Base-by-base conservation (phyloP, 345 rosid genomes). In the Populus euphratica region DNA sequence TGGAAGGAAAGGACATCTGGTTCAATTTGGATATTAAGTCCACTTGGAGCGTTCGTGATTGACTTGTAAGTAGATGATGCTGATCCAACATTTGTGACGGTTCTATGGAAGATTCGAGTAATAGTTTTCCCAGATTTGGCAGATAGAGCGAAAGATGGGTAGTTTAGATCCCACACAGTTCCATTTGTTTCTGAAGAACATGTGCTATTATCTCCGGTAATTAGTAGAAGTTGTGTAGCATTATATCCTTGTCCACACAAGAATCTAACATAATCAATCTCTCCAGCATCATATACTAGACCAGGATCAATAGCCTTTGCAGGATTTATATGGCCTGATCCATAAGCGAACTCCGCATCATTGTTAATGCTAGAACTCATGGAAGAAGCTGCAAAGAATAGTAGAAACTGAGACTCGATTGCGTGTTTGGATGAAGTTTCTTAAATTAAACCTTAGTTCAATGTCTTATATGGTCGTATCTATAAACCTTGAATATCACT, bases 291-390 rank as follows among this genome's bases (percentile, higher is more conserved):
- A 33, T 85, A 86, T 6, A 86, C 74, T 54, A 86, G 66, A 17
- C 91, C 88, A 0, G 87, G 89, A 70, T 77, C 23, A 20, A 77
- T 14, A n/a, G 86, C 87, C 14, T 33, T 59, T 3, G 72, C 8
- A 0, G 91, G 89, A 39, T 80, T 63, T 29, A 83, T 73, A 21
- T 83, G 83, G 23, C 91, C 87, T 0, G 89, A 23, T 1, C 91
- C 85, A 0, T 80, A 85, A 5, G 86, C 86, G 0, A 88, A 85
- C 31, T 85, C 88, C 0, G 70, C 83, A 1, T 85, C 83, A 0
- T 18, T 17, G 8, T 84, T 85, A 8, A 2, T 27, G 17, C 14
- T 7, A 1, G 74, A 38, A 76, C 69, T 86, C 82, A 85, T 72
- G 10, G 77, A 69, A 18, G 5, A 25, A 63, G 81, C 85, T 85